These are phyloP conservation scores for Proliferodiscus dingleyae DNA, from an alignment of 2,329 filamentous ascomycete genomes.

Conservation along the genomic window DNA sequence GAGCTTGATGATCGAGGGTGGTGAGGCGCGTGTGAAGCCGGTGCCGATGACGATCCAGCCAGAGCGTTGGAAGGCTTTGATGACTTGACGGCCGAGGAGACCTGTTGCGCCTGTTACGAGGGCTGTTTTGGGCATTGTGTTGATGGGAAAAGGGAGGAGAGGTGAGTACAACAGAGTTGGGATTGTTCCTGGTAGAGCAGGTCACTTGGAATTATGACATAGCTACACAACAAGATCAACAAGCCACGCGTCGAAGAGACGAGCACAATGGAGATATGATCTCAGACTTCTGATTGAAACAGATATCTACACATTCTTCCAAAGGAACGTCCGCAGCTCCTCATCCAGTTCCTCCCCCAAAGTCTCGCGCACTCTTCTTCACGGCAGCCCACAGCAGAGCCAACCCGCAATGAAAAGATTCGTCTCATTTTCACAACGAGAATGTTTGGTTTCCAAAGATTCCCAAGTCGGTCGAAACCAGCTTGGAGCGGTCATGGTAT, in stretches of 20 bases:
- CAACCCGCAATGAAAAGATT: slow-evolving; percentile 51
- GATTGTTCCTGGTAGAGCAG: neutral
- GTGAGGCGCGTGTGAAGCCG: slow-evolving; percentile 68
- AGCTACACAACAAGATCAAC: neutral
- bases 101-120: slow-evolving; percentile 83
- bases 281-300: neutral
- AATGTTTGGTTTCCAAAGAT: slow-evolving; percentile 65
- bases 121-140: slow-evolving; percentile 44
- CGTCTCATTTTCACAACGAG: slow-evolving; percentile 33
- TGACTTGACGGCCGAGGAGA: slow-evolving; percentile 74
- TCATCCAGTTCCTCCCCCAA: too few species aligned
- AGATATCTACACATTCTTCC: neutral
- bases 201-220: neutral
- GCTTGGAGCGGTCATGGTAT: slow-evolving; percentile 66
- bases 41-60: slow-evolving; percentile 70
- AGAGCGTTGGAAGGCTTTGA: slow-evolving; percentile 61
- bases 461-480: slow-evolving; percentile 67
- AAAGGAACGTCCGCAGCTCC: too few species aligned
- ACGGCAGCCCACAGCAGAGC: slow-evolving; percentile 40
- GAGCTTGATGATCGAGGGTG: slow-evolving; percentile 54
- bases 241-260: neutral
- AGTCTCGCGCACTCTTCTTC: slow-evolving; percentile 52
- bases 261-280: too few species aligned
- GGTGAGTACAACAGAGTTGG: neutral
- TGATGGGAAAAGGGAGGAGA: slow-evolving; percentile 2